These are phyloP conservation scores for Phialocephala subalpina DNA, from an alignment of 2,329 filamentous ascomycete genomes.

Conservation along the genomic window DNA sequence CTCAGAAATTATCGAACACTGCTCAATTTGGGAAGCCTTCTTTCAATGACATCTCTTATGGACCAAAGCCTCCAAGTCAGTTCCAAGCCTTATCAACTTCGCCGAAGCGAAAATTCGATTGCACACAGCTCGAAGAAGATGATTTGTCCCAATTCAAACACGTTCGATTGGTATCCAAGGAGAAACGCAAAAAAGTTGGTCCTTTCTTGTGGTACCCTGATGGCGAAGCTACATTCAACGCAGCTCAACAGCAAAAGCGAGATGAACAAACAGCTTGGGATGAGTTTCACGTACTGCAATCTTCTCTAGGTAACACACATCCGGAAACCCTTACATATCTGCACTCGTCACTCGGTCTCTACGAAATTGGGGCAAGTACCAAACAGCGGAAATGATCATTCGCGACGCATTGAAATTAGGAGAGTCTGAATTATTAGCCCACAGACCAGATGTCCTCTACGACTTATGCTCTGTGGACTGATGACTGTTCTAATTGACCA, in stretches of 20 bases:
- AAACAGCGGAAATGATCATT: background rate
- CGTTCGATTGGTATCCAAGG: background rate
- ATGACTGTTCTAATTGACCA: background rate
- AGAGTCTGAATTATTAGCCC: background rate
- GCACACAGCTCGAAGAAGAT: conserved; percentile 2
- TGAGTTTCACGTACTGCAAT: background rate
- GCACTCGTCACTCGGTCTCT: background rate
- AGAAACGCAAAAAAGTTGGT: background rate
- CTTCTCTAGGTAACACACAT: background rate
- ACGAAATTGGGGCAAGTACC: background rate
- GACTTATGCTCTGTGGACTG: background rate
- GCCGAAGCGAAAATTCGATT: background rate
- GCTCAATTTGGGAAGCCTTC: background rate
- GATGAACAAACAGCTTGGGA: background rate
- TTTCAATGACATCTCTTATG: background rate
- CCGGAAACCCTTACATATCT: background rate
- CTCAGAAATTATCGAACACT: background rate
- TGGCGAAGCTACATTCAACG: background rate
- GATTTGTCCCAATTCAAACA: background rate
- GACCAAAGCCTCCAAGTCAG: background rate
- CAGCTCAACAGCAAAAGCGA: background rate
- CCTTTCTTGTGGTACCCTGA: background rate
- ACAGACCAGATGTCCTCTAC: background rate
- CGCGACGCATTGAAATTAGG: background rate
- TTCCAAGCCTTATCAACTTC: background rate